Conservation (phyloP, 2,329 filamentous ascomycete genomes). For the Botrytis porri region DNA sequence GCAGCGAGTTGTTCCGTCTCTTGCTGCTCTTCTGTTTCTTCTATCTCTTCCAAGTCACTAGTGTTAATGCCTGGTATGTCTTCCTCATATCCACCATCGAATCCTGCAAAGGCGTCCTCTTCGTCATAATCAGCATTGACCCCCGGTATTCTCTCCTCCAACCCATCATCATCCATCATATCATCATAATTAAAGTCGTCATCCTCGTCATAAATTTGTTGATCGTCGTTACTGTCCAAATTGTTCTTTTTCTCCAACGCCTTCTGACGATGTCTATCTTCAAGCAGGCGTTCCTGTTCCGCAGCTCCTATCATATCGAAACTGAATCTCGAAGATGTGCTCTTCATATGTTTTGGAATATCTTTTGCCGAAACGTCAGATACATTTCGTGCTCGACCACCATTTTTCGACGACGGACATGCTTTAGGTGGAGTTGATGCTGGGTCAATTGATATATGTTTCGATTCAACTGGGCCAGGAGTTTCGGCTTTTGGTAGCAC, state of each 20-base stretch:
- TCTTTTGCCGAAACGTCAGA: slow-evolving; percentile 48
- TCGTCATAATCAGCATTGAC: slow-evolving; percentile 47
- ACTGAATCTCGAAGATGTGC: slow-evolving; percentile 75
- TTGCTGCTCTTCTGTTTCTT: slow-evolving; percentile 41
- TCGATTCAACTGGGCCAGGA: slow-evolving; percentile 21
- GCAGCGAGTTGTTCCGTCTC: not conserved
- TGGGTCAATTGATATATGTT: slow-evolving; percentile 33
- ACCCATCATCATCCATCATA: slow-evolving; percentile 50
- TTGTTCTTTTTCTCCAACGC: slow-evolving; percentile 57
- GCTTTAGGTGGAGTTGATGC: slow-evolving; percentile 30
- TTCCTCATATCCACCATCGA: slow-evolving; percentile 23
- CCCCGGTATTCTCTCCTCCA: slow-evolving; percentile 63
- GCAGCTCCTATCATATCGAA: slow-evolving; percentile 76
- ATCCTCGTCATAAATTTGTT: slow-evolving; percentile 44
- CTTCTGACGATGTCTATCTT: slow-evolving; percentile 68
- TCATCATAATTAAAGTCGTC: slow-evolving; percentile 64
- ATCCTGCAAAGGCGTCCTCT: slow-evolving; percentile 29
- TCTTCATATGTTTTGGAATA: slow-evolving; percentile 65
- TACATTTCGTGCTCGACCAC: slow-evolving; percentile 48
- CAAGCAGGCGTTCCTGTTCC: slow-evolving; percentile 64
- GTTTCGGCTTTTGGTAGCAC: slow-evolving; percentile 30
- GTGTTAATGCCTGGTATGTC: slow-evolving; percentile 25
- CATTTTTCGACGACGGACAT: slow-evolving; percentile 25
- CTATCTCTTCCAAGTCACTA: slow-evolving; percentile 30
- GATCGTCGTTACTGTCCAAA: slow-evolving; percentile 35